Conservation (phyloP, 805 yeast genomes). For the Komagataella populi region DNA sequence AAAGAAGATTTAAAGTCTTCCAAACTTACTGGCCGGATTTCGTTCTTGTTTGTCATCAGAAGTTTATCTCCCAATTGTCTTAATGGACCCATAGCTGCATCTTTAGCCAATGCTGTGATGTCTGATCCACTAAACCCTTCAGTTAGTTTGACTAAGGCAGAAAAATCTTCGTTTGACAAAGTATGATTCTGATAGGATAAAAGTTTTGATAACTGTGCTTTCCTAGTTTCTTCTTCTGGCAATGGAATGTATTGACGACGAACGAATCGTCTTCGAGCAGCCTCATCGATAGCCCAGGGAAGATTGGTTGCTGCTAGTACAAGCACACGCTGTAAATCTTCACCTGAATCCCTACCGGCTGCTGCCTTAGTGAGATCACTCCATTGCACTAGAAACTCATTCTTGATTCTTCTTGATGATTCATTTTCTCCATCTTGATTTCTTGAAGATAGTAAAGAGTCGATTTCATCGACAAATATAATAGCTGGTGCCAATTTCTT, state of each 20-base stretch:
- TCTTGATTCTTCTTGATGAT: conserved; percentile 79
- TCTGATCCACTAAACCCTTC: conserved; percentile 89
- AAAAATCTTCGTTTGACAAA: conserved; percentile 48
- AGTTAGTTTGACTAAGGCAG: conserved; percentile 48
- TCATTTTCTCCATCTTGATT: conserved; percentile 64
- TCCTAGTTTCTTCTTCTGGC: conserved; percentile 78
- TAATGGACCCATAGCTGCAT: conserved; percentile 96
- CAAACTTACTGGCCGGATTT: conserved; percentile 62
- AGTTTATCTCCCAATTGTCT: conserved; percentile 81
- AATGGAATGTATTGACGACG: conserved; percentile 87
- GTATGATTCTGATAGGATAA: conserved; percentile 62
- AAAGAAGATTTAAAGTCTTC: conserved; percentile 68
- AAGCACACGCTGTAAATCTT: conserved; percentile 54
- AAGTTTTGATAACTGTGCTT: conserved; percentile 54
- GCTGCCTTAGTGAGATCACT: conserved; percentile 82
- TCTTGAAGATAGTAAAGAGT: conserved; percentile 73
- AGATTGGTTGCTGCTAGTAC: conserved; percentile 91
- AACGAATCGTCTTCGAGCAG: conserved; percentile 87
- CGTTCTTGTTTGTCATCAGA: conserved; percentile 52
- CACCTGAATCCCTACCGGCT: conserved; percentile 47
- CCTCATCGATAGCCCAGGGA: conserved; percentile 97
- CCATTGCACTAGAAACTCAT: conserved; percentile 93
- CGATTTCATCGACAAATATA: conserved; percentile 93
- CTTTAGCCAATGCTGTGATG: conserved; percentile 85
- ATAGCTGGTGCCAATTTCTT: conserved; percentile 82